phyloP scores from a whole-genome alignment of 1,139 yeast species.

The Wickerhamiella pararugosa region DNA sequence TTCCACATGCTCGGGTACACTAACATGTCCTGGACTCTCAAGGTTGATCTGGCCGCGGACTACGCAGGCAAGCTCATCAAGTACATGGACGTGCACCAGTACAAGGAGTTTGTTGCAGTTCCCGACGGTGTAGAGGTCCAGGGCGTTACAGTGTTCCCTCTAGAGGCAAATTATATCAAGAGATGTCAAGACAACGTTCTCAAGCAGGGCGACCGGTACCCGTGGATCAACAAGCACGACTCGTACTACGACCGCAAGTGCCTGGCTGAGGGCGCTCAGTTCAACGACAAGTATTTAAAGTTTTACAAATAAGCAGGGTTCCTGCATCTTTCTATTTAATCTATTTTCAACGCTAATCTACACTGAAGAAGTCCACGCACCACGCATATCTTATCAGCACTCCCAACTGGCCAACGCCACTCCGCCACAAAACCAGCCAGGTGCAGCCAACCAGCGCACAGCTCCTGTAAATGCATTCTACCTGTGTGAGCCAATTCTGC shows the following conservation, averaged over 20 bases:
- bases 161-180: constrained; percentile 1
- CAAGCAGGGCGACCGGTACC: not conserved
- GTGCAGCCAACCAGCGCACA: too few species aligned
- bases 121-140: not conserved
- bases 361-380: too few species aligned
- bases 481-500: too few species aligned
- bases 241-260: not conserved
- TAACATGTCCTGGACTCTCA: constrained; percentile 5
- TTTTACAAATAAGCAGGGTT: not conserved
- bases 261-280: not conserved
- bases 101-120: not conserved
- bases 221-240: constrained; percentile 1
- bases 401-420: too few species aligned
- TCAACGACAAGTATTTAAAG: not conserved
- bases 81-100: not conserved
- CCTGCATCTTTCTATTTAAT: too few species aligned
- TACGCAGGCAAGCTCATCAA: not conserved
- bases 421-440: too few species aligned
- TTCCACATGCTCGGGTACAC: constrained; percentile 2
- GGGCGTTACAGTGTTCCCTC: not conserved
- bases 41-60: not conserved
- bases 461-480: too few species aligned
- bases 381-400: too few species aligned
- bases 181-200: not conserved
- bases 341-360: too few species aligned